Base-by-base conservation (phyloP, 2,329 filamentous ascomycete species). In the Penicillium corylophilum region DNA sequence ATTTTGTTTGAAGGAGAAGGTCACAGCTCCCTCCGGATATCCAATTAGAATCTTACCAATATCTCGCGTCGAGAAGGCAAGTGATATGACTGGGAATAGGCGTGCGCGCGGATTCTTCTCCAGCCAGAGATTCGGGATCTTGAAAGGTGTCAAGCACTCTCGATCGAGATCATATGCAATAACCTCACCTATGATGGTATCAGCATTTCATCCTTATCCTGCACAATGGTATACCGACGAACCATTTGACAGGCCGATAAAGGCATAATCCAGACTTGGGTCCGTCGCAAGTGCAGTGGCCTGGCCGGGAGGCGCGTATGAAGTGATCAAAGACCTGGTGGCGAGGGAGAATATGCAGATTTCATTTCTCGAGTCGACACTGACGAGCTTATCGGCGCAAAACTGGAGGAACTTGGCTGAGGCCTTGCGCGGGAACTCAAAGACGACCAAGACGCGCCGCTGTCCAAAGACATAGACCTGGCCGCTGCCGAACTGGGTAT, bases 1-100 rank as follows among this genome's bases (percentile, higher is more conserved):
- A 65, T 91, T 92, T 69, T 95, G 88, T 75, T 99, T 97, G 79
- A 99, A 95, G 2, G 90, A 95, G 73, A 95, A 99, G 54, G 94
- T 82, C 42, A 90, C 90, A 5, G 89, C 91, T 13, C 94, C 94
- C 60, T 93, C 84, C 0, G 84, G 84, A 70, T 97, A 99, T n/a
- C 88, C 92, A 51, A 99, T 88, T 51, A 99, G 74, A 23, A 99
- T 78, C 64, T 90, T 91, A 4, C 94, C 94, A 59, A 97, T 89
- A 68, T 99, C 94, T 62, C 91, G 82, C 2, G 94, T 92, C 65
- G 97, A 94, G 61, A 97, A 80, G 53, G 90, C 84, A 65, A 99
- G 77, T 15, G 87, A 87, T 16, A 96, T 82, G 29, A 97, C 78
- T 1, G 83, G 80, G 12, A 82, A 76, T 10, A 85, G 73, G 44